Percentiles rank a stretch among this genome's conserved stretches.
Conservation (phyloP, 495 filamentous ascomycete species). For the Podospora tetraspora region DNA sequence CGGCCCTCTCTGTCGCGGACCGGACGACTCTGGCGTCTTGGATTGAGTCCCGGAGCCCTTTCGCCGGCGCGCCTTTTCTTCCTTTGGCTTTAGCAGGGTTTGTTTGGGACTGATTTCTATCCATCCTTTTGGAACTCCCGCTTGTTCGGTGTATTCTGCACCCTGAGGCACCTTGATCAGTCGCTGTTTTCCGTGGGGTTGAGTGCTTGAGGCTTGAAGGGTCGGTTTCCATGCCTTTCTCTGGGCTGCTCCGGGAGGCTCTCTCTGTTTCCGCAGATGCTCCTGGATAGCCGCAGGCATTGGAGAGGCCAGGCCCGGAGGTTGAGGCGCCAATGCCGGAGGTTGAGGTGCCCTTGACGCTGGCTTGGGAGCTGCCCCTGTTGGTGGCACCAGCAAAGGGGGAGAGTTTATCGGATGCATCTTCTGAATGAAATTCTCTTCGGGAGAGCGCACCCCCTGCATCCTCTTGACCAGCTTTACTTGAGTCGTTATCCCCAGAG, state of each 20-base stretch:
- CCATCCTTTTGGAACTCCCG: not conserved
- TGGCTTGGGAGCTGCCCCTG: not conserved
- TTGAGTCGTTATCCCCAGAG: not conserved
- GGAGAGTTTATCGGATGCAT: not conserved
- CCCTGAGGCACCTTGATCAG: not conserved
- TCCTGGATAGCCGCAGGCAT: not conserved
- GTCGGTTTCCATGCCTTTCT: not conserved
- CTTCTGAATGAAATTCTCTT: not conserved
- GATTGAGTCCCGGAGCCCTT: not conserved
- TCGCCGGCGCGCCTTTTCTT: not conserved
- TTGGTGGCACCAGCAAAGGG: not conserved
- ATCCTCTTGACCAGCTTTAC: not conserved
- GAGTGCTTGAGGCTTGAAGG: not conserved
- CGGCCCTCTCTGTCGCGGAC: not conserved
- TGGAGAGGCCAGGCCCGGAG: not conserved
- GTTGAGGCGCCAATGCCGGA: not conserved
- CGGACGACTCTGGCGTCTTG: not conserved
- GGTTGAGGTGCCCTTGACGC: not conserved
- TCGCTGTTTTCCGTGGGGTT: not conserved
- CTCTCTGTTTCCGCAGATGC: not conserved
- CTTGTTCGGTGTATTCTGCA: not conserved
- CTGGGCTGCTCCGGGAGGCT: not conserved
- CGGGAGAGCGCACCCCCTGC: not conserved
- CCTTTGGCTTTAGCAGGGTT: not conserved
- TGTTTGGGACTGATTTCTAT: not conserved